Base-by-base conservation (phyloP, 495 filamentous ascomycete species). In the Aspergillus wentii region DNA sequence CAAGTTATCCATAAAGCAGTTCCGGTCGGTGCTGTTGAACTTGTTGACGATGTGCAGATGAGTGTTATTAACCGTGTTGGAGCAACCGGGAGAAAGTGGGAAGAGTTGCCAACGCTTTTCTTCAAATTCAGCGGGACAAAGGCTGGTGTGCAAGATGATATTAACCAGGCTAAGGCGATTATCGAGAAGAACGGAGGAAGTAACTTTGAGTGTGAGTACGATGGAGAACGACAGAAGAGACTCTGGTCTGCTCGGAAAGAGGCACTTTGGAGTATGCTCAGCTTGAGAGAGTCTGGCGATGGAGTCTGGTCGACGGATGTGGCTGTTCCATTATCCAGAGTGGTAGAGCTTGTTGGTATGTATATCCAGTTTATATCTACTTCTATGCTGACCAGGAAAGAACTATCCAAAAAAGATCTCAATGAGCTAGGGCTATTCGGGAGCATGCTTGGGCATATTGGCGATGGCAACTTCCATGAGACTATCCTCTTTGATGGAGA, bases 41-140 rank as follows among this genome's bases (percentile, higher is more conserved):
- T 94, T 25, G 64, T 92, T 13, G 87, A 94, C 55, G 86, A 91
- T 48, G 81, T 85, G 30, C 85, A 88, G 68, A 94, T 94, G 87
- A 70, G 68, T 38, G 84, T 81, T 49, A 86, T 94, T 65, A 94
- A 94, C 59, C 43, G 64, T 25, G 74, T 76, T 5, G 82, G 83
- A 32, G 68, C 60, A 43, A 90, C 85, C 0, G 59, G 65, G 3
- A 78, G 79, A 41, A 54, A 48, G 18, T 94, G 87, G 86, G 72
- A 71, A 41, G 83, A 87, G 51, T 73, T 72, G 3, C 87, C 88
- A 5, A 91, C 88, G 5, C 64, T 94, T 9, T 91, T 94, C 62
- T 88, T 94, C 74, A 92, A 94, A 57, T 94, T 90, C 60, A 69
- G 74, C 11, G 86, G 86, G 23, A 89, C 83, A 0, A 63, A 71